Percentiles rank a stretch among this genome's conserved stretches.
phyloP scores from a whole-genome alignment of 805 yeast genomes.

The Millerago galiae region DNA sequence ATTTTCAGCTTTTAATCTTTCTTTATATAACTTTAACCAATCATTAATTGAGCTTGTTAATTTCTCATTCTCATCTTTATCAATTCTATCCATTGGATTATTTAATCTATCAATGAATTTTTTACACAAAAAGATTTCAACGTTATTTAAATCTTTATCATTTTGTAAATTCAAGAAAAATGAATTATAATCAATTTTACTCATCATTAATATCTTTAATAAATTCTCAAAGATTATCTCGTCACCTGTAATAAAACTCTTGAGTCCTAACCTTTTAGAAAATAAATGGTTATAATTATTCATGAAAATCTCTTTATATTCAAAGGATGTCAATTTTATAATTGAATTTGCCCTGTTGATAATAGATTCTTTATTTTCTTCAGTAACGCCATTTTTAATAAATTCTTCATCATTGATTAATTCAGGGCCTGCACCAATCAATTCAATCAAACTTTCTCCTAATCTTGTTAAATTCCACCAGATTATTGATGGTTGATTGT shows the following conservation, averaged over 20 bases:
- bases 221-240: slow-evolving; percentile 30
- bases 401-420: slow-evolving; percentile 39
- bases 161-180: slow-evolving; percentile 65
- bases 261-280: slow-evolving; percentile 64
- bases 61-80: slow-evolving; percentile 33
- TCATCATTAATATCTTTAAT: slow-evolving; percentile 50
- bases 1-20: slow-evolving; percentile 34
- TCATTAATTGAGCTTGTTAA: slow-evolving; percentile 32
- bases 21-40: slow-evolving; percentile 50
- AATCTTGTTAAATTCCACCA: slow-evolving; percentile 91
- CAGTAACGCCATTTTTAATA: slow-evolving; percentile 37
- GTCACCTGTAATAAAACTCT: slow-evolving; percentile 32
- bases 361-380: slow-evolving; percentile 39
- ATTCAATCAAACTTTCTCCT: slow-evolving; percentile 77
- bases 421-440: slow-evolving; percentile 65
- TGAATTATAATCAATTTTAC: slow-evolving; percentile 71
- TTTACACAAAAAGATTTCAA: slow-evolving; percentile 24
- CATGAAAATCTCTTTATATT: slow-evolving; percentile 59
- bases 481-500: slow-evolving; percentile 77
- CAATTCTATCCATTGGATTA: slow-evolving; percentile 25
- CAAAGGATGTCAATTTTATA: slow-evolving; percentile 57
- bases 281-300: slow-evolving; percentile 50
- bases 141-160: slow-evolving; percentile 31
- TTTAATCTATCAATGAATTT: slow-evolving; percentile 15
- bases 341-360: slow-evolving; percentile 56